Percentiles rank a stretch among this genome's conserved stretches.
These are phyloP conservation scores for Lachancea lanzarotensis DNA, from an alignment of 805 yeast species.

Conservation along the genomic window DNA sequence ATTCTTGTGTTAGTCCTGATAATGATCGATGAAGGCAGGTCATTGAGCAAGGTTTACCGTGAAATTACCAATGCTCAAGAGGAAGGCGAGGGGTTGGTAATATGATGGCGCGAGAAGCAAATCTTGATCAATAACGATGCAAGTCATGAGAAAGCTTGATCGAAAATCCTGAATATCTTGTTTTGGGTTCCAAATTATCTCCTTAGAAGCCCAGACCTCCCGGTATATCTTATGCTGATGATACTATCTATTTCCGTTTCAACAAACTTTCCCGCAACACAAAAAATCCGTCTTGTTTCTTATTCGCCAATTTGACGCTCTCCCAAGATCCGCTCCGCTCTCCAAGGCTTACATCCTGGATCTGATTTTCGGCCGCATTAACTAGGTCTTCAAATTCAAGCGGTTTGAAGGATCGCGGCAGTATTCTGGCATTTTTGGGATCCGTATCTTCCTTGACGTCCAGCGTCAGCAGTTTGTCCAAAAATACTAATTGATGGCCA, in stretches of 20 bases:
- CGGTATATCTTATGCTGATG: too few species aligned
- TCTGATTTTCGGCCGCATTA: conserved; percentile 20
- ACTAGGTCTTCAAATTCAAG: conserved; percentile 32
- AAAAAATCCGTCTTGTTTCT: conserved; percentile 35
- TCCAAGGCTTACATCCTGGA: conserved; percentile 32
- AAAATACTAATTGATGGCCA: conserved; percentile 44
- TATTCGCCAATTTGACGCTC: conserved; percentile 32
- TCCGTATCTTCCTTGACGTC: conserved; percentile 15
- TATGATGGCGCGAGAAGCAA: too few species aligned
- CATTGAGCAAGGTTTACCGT: too few species aligned
- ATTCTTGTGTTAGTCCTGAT: too few species aligned
- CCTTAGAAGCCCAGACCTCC: too few species aligned
- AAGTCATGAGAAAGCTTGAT: too few species aligned
- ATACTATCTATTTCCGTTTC: conserved; percentile 21
- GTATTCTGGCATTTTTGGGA: conserved; percentile 21
- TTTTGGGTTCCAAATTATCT: too few species aligned
- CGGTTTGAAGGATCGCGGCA: conserved; percentile 24
- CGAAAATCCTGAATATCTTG: too few species aligned
- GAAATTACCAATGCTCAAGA: too few species aligned
- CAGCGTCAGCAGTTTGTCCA: conserved; percentile 39
- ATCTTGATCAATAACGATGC: too few species aligned
- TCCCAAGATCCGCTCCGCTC: conserved; percentile 40
- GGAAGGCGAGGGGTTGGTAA: too few species aligned
- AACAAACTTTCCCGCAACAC: conserved; percentile 42
- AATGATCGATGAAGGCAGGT: too few species aligned